A percentile compares a stretch with the other conserved stretches of the same genome.
These are phyloP conservation scores for Thalassiosira mediterranea DNA, from an alignment of 352 stramenopile genomes.

Conservation along the genomic window DNA sequence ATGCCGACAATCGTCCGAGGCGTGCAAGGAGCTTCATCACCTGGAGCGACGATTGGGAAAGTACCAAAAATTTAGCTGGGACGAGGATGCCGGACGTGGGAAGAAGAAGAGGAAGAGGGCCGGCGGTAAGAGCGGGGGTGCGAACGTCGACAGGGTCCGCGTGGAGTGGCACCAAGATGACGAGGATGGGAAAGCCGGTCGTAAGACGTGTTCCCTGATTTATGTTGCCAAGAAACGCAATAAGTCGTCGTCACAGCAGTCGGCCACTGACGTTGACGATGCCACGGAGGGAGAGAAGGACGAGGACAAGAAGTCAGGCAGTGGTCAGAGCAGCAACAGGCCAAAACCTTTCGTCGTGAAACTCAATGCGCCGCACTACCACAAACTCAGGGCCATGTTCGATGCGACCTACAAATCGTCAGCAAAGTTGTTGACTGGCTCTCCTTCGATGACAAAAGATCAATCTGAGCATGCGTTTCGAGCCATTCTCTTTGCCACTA, in stretches of 20 bases:
- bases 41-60: conserved; percentile 29
- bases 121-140: conserved; percentile 2
- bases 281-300: conserved; percentile 1
- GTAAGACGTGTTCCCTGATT: conserved; percentile 35
- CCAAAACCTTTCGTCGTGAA: conserved; percentile 66
- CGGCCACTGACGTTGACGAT: not conserved
- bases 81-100: not conserved
- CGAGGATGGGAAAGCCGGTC: not conserved
- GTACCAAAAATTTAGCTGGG: conserved; percentile 41
- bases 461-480: conserved; percentile 55
- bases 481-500: conserved; percentile 50
- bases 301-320: too few species aligned
- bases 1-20: conserved; percentile 37
- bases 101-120: conserved; percentile 5
- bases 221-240: conserved; percentile 36
- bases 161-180: conserved; percentile 38
- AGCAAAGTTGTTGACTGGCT: too few species aligned
- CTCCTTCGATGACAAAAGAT: not conserved
- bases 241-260: not conserved
- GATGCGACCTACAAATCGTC: conserved; percentile 20
- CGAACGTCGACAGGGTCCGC: conserved; percentile 13
- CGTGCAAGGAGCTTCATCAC: conserved; percentile 16
- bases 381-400: conserved; percentile 64
- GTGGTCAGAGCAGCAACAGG: conserved; percentile 12
- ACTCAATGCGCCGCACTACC: conserved; percentile 65